Percentiles rank a stretch among this genome's conserved stretches.
These are phyloP conservation scores for Ramichloridium luteum DNA, from an alignment of 2,329 filamentous ascomycete species.

Conservation along the genomic window DNA sequence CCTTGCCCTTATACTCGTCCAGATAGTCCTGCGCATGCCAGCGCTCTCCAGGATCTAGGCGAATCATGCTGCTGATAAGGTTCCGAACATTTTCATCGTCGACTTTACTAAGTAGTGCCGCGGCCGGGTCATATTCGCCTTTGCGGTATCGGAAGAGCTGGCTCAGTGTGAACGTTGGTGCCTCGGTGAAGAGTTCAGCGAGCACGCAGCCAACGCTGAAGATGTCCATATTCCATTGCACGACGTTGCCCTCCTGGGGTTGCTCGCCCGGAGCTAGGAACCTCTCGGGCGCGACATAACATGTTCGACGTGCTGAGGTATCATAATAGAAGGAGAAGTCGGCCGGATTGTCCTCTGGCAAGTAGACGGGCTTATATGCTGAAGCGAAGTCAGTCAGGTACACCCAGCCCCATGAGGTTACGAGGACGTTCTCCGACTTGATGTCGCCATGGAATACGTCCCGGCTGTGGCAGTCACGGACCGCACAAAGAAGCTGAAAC, in stretches of 20 bases:
- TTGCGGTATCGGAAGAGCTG: conserved; percentile 90
- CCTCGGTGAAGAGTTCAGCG: conserved; percentile 87
- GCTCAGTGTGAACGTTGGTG: conserved; percentile 93
- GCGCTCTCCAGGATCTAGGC: conserved; percentile 78
- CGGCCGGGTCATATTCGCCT: conserved; percentile 80
- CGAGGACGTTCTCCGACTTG: conserved; percentile 92
- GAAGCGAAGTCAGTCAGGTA: conserved; percentile 97
- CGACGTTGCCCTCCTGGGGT: conserved; percentile 33
- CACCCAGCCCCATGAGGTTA: conserved; percentile 99
- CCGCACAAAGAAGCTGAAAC: conserved; percentile 83
- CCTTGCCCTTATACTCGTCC: conserved; percentile 79
- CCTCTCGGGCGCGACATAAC: conserved; percentile 87
- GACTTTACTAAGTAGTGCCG: conserved; percentile 71
- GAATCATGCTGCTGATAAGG: conserved; percentile 91
- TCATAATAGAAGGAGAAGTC: conserved; percentile 99
- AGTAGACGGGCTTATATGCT: conserved; percentile 82
- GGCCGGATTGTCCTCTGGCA: conserved; percentile 92
- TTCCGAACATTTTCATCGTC: conserved; percentile 77
- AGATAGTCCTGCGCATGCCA: conserved; percentile 92
- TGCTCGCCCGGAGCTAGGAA: conserved; percentile 60
- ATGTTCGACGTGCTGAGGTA: conserved; percentile 78
- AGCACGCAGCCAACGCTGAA: conserved; percentile 97
- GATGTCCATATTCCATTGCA: conserved; percentile 87
- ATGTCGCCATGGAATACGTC: conserved; percentile 96
- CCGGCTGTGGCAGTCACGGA: conserved; percentile 80